A percentile compares a stretch with the other conserved stretches of the same genome.
Evolutionary conservation across 306 rosid species (phyloP).

Genomic region (Dalbergia cochinchinensis): DNA sequence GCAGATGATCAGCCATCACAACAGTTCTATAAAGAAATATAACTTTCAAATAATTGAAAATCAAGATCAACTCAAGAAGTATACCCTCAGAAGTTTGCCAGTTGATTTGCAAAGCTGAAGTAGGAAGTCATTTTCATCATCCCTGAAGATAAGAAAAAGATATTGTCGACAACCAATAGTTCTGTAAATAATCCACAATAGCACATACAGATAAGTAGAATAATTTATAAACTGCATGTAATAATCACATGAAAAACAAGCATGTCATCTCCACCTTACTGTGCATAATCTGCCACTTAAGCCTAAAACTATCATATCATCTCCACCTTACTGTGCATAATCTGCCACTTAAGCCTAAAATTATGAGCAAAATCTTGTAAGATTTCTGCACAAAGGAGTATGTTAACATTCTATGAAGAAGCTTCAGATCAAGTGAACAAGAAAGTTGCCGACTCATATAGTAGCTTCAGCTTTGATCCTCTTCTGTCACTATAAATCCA

Average conservation of each 20-base stretch:
- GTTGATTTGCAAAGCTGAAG: conserved; percentile 79
- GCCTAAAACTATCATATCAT: neutral
- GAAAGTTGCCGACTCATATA: neutral
- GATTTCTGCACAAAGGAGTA: neutral
- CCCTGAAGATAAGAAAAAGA: conserved; percentile 58
- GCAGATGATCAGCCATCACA: conserved; percentile 14
- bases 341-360: neutral
- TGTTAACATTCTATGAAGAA: neutral
- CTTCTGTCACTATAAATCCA: neutral
- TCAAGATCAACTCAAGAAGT: conserved; percentile 1
- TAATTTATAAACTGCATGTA: neutral
- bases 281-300: no score
- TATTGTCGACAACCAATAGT: conserved; percentile 12
- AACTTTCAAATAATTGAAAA: neutral
- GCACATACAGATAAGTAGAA: neutral
- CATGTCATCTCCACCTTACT: conserved; percentile 8
- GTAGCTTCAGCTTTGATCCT: conserved; percentile 4
- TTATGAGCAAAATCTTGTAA: neutral
- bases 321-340: conserved; percentile 18
- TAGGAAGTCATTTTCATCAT: conserved; percentile 84
- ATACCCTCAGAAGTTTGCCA: conserved; percentile 89
- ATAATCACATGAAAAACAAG: conserved; percentile 15
- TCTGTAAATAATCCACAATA: neutral
- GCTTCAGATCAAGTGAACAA: neutral
- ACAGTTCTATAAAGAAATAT: neutral